Conservation (phyloP, 139 green algal species). For the Chlamydomonas urium region DNA sequence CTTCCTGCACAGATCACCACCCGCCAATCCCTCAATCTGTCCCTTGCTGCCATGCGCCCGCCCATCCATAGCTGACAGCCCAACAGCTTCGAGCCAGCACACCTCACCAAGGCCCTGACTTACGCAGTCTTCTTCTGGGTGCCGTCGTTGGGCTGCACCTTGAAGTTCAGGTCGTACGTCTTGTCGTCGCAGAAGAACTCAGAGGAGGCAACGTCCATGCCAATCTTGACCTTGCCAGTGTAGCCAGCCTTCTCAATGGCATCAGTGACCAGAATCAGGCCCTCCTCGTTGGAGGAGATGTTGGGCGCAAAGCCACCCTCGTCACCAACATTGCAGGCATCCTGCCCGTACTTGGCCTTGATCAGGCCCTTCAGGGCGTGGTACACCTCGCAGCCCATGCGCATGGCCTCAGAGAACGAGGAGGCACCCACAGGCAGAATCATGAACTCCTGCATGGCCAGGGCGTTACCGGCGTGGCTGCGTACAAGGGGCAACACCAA, state of each 20-base stretch:
- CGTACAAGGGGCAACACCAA: too few species aligned
- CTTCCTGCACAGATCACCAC: too few species aligned
- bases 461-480: conserved; percentile 94
- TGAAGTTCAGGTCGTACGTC: conserved; percentile 98
- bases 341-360: conserved; percentile 98
- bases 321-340: conserved; percentile 97
- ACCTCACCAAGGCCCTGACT: too few species aligned
- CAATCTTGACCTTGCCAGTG: conserved; percentile 91
- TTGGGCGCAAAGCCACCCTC: conserved; percentile 98
- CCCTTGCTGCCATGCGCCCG: too few species aligned
- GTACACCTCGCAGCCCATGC: conserved; percentile 94
- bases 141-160: conserved; percentile 78
- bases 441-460: conserved; percentile 99
- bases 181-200: conserved; percentile 84
- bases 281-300: conserved; percentile 94
- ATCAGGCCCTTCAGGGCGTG: conserved; percentile 95
- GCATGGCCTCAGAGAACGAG: conserved; percentile 92
- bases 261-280: conserved; percentile 84
- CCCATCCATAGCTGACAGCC: too few species aligned
- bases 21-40: too few species aligned
- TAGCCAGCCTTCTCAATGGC: conserved; percentile 93
- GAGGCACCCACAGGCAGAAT: conserved; percentile 85
- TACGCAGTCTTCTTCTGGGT: conserved; percentile 63
- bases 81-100: too few species aligned
- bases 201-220: conserved; percentile 95